Percentiles rank a stretch among this genome's conserved stretches.
Evolutionary conservation across 768 basidiomycete species (phyloP).

Genomic region (Sutorius australiensis): DNA sequence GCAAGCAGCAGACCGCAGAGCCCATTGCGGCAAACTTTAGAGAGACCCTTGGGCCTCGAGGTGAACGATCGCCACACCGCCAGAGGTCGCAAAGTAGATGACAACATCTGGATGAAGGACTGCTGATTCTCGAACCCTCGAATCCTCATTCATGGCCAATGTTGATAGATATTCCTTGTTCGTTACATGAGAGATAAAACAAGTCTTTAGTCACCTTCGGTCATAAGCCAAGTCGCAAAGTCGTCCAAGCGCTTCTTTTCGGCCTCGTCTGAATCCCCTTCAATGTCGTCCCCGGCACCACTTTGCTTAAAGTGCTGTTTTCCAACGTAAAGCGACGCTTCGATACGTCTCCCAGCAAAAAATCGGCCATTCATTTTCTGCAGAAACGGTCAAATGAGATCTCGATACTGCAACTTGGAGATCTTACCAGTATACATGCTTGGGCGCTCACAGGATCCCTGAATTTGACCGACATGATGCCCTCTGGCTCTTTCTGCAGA

Average conservation of each 20-base stretch:
- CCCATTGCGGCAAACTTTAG: too few relatives aligned
- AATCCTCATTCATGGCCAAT: neutral
- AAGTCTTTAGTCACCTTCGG: conserved; percentile 59
- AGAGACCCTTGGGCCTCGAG: too few relatives aligned
- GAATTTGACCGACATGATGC: conserved; percentile 96
- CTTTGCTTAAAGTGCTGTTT: conserved; percentile 78
- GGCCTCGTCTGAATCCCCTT: conserved; percentile 63
- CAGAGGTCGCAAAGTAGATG: too few relatives aligned
- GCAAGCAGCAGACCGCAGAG: too few relatives aligned
- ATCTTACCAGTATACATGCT: conserved; percentile 80
- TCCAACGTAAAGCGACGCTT: conserved; percentile 79
- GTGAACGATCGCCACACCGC: too few relatives aligned
- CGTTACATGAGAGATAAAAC: neutral
- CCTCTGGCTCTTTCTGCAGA: conserved; percentile 81
- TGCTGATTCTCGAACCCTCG: neutral
- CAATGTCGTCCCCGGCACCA: conserved; percentile 60
- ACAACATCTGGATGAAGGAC: too few relatives aligned
- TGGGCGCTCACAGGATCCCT: conserved; percentile 88
- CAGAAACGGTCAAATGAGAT: neutral
- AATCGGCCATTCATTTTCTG: conserved; percentile 95
- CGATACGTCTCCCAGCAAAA: conserved; percentile 80
- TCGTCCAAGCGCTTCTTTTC: conserved; percentile 84
- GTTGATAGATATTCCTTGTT: neutral
- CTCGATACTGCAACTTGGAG: neutral
- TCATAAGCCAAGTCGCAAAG: conserved; percentile 85